phyloP scores from a whole-genome alignment of 179 eudicot species.

The Spinacia oleracea region DNA sequence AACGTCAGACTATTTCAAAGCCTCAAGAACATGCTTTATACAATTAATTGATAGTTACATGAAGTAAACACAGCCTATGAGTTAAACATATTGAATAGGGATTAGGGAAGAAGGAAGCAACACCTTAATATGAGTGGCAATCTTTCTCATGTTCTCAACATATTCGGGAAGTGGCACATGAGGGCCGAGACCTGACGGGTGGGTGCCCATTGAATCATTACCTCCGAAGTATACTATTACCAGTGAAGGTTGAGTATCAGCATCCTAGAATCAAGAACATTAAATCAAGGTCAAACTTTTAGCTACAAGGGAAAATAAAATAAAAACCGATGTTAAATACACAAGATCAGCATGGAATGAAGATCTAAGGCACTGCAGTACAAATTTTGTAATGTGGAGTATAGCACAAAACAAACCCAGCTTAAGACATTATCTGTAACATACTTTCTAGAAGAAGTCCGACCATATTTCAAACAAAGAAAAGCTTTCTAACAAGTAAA shows the following conservation, averaged over 20 bases:
- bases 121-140: slow-evolving; percentile 74
- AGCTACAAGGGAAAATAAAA: background rate
- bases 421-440: too few relatives aligned
- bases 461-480: background rate
- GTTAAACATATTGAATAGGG: background rate
- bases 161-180: slow-evolving; percentile 93
- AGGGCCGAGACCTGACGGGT: slow-evolving; percentile 77
- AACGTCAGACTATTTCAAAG: background rate
- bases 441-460: background rate
- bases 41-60: background rate
- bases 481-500: background rate
- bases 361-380: background rate
- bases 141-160: slow-evolving; percentile 82
- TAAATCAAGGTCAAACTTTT: background rate
- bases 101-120: slow-evolving; percentile 2
- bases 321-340: background rate
- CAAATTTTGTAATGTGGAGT: background rate
- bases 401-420: background rate
- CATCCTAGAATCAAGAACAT: slow-evolving; percentile 47
- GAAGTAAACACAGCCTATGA: background rate
- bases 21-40: background rate
- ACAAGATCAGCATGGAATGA: too few relatives aligned
- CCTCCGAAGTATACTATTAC: slow-evolving; percentile 93
- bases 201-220: slow-evolving; percentile 75
- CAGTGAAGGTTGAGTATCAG: slow-evolving; percentile 66